Evolutionary conservation across 2,329 filamentous ascomycete species (phyloP).

Genomic region (Mycosphaerella sp.): DNA sequence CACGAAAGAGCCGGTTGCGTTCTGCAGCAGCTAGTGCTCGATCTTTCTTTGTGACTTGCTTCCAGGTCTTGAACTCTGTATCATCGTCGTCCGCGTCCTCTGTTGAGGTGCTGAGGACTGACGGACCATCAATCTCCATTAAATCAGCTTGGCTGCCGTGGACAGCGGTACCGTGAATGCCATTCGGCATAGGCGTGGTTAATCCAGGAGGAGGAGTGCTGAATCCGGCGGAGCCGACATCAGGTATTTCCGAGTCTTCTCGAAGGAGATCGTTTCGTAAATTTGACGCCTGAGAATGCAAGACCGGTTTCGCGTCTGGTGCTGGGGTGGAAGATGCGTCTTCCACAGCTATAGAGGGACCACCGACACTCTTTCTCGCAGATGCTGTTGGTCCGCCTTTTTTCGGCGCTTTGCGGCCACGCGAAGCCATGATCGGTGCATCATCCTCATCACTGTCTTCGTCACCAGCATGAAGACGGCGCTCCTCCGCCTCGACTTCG

Average conservation of each 20-base stretch:
- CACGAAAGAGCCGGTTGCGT: slow-evolving; percentile 76
- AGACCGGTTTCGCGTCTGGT: slow-evolving; percentile 58
- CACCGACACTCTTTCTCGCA: slow-evolving; percentile 23
- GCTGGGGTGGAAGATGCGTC: slow-evolving; percentile 56
- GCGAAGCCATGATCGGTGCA: slow-evolving; percentile 87
- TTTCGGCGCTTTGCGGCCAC: slow-evolving; percentile 79
- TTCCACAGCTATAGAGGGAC: slow-evolving; percentile 58
- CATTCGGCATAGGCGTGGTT: slow-evolving; percentile 65
- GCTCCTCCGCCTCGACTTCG: slow-evolving; percentile 69
- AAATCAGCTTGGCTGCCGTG: slow-evolving; percentile 68
- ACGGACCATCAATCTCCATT: slow-evolving; percentile 81
- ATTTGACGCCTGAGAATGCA: slow-evolving; percentile 44
- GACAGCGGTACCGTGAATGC: slow-evolving; percentile 52
- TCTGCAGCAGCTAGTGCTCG: slow-evolving; percentile 80
- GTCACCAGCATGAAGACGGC: slow-evolving; percentile 75
- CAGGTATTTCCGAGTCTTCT: slow-evolving; percentile 70
- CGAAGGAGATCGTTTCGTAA: slow-evolving; percentile 49
- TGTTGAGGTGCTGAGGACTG: slow-evolving; percentile 58
- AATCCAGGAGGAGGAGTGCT: slow-evolving; percentile 74
- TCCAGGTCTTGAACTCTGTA: slow-evolving; percentile 92
- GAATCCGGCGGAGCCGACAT: slow-evolving; percentile 72
- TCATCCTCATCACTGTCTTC: slow-evolving; percentile 78
- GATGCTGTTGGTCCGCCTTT: slow-evolving; percentile 59
- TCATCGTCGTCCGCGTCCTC: slow-evolving; percentile 84
- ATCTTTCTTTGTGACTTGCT: slow-evolving; percentile 96